Evolutionary conservation across 1,284 basidiomycete genomes (phyloP).

Genomic region (Polyporus tsugae): DNA sequence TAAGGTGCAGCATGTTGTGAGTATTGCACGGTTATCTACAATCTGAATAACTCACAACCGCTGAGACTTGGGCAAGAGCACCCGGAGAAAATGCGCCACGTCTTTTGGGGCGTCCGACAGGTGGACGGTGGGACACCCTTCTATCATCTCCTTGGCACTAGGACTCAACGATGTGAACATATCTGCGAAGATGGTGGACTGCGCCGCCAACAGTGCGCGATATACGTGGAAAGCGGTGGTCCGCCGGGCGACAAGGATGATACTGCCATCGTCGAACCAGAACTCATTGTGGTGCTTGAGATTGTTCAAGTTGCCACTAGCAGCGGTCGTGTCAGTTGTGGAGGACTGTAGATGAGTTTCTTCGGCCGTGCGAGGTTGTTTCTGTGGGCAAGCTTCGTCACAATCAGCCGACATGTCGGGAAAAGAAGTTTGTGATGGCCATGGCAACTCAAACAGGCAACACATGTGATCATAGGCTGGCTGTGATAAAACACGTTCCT

Average conservation of each 20-base stretch:
- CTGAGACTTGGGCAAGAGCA: neutral
- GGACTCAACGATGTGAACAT: slow-evolving; percentile 24
- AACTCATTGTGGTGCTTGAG: neutral
- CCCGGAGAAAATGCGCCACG: slow-evolving; percentile 15
- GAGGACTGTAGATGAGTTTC: too few species aligned
- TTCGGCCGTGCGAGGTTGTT: too few species aligned
- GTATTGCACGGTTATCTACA: neutral
- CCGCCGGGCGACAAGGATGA: neutral
- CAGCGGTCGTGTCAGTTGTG: too few species aligned
- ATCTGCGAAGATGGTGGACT: slow-evolving; percentile 13
- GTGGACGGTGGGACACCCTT: slow-evolving; percentile 26
- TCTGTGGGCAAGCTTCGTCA: too few species aligned
- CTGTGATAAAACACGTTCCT: too few species aligned
- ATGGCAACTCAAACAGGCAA: too few species aligned
- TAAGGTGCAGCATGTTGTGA: neutral
- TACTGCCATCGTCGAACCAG: slow-evolving; percentile 16
- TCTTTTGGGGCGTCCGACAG: slow-evolving; percentile 24
- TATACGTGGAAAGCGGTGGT: slow-evolving; percentile 12
- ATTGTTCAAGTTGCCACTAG: too few species aligned
- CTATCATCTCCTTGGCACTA: slow-evolving; percentile 4
- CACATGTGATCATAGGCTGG: too few species aligned
- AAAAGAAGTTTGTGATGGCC: too few species aligned
- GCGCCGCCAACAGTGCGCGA: slow-evolving; percentile 4
- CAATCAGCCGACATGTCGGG: too few species aligned
- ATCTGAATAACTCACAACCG: neutral